A percentile compares a stretch with the other conserved stretches of the same genome.
phyloP scores from a whole-genome alignment of 768 basidiomycete genomes.

The Boletus vinaceobasis region DNA sequence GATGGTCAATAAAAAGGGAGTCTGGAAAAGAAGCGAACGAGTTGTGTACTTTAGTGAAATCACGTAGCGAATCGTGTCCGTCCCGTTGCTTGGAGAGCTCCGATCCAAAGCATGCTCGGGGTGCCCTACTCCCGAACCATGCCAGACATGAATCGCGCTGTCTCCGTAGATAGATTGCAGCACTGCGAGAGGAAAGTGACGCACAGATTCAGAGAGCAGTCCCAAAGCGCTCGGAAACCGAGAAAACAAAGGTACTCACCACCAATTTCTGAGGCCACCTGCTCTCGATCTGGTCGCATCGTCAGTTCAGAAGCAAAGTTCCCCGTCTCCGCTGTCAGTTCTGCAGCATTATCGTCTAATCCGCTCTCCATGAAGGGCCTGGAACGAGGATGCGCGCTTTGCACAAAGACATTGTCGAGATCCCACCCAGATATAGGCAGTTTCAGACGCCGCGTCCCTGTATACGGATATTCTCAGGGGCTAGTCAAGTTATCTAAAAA shows the following conservation, averaged over 20 bases:
- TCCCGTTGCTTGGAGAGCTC: slow-evolving; percentile 16
- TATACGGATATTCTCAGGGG: not conserved
- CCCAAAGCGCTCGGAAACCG: not conserved
- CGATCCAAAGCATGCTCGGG: slow-evolving; percentile 4
- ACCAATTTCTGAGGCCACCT: slow-evolving; percentile 46
- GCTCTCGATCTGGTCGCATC: slow-evolving; percentile 37
- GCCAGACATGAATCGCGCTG: slow-evolving; percentile 59
- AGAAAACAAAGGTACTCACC: slow-evolving; percentile 28
- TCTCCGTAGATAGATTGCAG: slow-evolving; percentile 84
- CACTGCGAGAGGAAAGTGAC: slow-evolving; percentile 35
- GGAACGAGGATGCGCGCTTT: not conserved
- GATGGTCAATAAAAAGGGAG: not conserved
- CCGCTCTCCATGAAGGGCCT: slow-evolving; percentile 16
- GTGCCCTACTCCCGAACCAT: slow-evolving; percentile 27
- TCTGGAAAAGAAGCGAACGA: not conserved
- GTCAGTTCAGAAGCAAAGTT: slow-evolving; percentile 30
- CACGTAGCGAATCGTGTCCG: slow-evolving; percentile 58
- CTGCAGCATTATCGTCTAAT: slow-evolving; percentile 7
- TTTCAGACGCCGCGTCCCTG: slow-evolving; percentile 9
- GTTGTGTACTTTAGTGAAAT: slow-evolving; percentile 57
- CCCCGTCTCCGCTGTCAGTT: slow-evolving; percentile 19
- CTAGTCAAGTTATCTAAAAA: not conserved
- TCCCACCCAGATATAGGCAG: not conserved
- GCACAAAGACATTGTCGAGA: slow-evolving; percentile 9
- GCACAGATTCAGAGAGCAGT: not conserved